Conservation (phyloP, 2,329 filamentous ascomycete genomes). For the Diaporthe citriasiana region DNA sequence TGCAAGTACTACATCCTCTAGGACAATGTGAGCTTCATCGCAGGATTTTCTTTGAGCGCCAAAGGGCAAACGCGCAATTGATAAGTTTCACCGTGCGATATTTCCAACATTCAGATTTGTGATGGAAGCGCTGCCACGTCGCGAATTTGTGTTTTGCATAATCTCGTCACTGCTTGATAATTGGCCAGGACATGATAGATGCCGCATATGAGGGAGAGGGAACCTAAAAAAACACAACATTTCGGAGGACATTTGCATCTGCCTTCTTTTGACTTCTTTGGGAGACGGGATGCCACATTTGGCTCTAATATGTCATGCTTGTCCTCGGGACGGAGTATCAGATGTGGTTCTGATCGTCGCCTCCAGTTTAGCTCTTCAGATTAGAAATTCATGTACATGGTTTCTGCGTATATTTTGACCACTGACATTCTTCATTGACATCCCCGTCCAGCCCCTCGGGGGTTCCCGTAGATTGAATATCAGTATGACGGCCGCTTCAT, state of each 20-base stretch:
- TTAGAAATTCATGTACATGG: constrained; percentile 29
- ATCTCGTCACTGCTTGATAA: constrained; percentile 28
- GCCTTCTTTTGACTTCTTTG: constrained; percentile 31
- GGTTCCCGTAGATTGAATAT: not conserved
- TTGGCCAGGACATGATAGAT: constrained; percentile 29
- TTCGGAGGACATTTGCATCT: constrained; percentile 25
- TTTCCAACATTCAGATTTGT: constrained; percentile 9
- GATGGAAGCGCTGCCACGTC: constrained; percentile 12
- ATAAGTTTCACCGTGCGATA: constrained; percentile 30
- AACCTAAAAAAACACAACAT: not conserved
- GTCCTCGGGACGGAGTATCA: not conserved
- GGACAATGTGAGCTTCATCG: not conserved
- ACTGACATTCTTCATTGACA: not conserved
- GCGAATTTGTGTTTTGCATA: constrained; percentile 26
- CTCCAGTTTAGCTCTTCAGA: constrained; percentile 19
- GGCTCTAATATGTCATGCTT: not conserved
- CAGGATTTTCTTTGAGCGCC: not conserved
- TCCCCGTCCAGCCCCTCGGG: not conserved
- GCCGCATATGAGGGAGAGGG: constrained; percentile 20
- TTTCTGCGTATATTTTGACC: not conserved
- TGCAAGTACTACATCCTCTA: not conserved
- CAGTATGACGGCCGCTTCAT: not conserved
- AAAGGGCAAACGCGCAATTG: not conserved
- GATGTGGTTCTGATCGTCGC: not conserved
- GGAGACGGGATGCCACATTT: constrained; percentile 6